A percentile compares a stretch with the other conserved stretches of the same genome.
Conservation (phyloP, 495 filamentous ascomycete species). For the Penicillium pulvis region DNA sequence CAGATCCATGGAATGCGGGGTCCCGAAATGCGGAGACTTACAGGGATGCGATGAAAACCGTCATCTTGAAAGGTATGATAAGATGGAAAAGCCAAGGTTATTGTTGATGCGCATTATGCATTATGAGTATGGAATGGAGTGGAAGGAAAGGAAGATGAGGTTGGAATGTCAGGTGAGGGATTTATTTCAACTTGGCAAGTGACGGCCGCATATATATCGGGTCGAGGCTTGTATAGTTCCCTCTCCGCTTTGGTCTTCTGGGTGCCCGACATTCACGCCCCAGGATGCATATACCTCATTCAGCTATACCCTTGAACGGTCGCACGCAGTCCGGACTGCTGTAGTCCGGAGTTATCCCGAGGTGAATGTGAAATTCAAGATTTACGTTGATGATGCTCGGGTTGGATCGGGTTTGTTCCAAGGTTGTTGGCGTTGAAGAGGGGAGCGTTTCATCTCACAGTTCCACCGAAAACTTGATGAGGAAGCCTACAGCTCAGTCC, state of each 20-base stretch:
- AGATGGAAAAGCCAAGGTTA: background rate
- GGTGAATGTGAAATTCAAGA: slow-evolving; percentile 7
- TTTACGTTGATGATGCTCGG: background rate
- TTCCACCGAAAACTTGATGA: background rate
- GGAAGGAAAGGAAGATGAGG: background rate
- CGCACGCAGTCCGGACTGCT: slow-evolving; percentile 6
- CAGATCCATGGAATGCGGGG: background rate
- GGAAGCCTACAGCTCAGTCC: background rate
- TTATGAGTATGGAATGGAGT: background rate
- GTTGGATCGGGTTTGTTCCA: slow-evolving; percentile 6
- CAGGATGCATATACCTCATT: slow-evolving; percentile 15
- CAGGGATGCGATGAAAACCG: slow-evolving; percentile 36
- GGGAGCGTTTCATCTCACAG: background rate
- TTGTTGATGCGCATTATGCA: background rate
- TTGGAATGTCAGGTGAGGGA: slow-evolving; percentile 12
- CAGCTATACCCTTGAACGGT: slow-evolving; percentile 13
- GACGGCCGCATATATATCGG: background rate
- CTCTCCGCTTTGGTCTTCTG: slow-evolving; percentile 6
- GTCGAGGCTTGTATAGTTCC: slow-evolving; percentile 9
- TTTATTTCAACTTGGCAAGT: background rate
- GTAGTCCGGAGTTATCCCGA: slow-evolving; percentile 2
- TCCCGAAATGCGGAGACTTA: slow-evolving; percentile 16
- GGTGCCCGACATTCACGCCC: slow-evolving; percentile 10
- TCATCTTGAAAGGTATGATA: slow-evolving; percentile 1
- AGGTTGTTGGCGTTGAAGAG: background rate